These are phyloP conservation scores for Spergularia marina DNA, from an alignment of 148 eudicot species.

Conservation along the genomic window DNA sequence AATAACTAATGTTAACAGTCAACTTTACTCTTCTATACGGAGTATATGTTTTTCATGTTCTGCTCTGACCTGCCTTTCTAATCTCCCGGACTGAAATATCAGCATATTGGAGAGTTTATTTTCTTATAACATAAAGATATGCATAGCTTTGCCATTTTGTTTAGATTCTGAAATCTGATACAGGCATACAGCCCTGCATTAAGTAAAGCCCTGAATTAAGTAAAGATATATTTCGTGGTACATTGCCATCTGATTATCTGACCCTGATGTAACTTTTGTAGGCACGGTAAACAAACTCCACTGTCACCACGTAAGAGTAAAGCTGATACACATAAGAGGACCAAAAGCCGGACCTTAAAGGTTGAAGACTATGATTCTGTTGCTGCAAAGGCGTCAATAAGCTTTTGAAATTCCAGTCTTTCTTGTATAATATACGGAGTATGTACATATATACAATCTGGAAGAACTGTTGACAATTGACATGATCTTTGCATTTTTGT, in stretches of 20 bases:
- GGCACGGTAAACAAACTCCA: constrained; percentile 40
- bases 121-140: too few relatives aligned
- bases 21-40: background rate
- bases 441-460: background rate
- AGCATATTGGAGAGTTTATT: too few relatives aligned
- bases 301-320: constrained; percentile 35
- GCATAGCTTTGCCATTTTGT: too few relatives aligned
- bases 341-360: constrained; percentile 27
- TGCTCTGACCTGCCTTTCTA: background rate
- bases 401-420: constrained; percentile 17
- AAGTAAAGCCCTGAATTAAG: too few relatives aligned
- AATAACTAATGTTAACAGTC: background rate
- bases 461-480: background rate
- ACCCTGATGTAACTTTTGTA: constrained; percentile 17
- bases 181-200: too few relatives aligned
- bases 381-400: constrained; percentile 17
- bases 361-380: constrained; percentile 31
- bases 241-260: background rate
- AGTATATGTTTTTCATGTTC: background rate
- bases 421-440: constrained; percentile 3
- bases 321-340: constrained; percentile 33
- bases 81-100: too few relatives aligned
- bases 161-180: too few relatives aligned
- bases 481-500: constrained; percentile 15
- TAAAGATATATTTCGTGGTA: too few relatives aligned